phyloP scores from a whole-genome alignment of 2,329 filamentous ascomycete genomes.

The Pseudogymnoascus sp. region DNA sequence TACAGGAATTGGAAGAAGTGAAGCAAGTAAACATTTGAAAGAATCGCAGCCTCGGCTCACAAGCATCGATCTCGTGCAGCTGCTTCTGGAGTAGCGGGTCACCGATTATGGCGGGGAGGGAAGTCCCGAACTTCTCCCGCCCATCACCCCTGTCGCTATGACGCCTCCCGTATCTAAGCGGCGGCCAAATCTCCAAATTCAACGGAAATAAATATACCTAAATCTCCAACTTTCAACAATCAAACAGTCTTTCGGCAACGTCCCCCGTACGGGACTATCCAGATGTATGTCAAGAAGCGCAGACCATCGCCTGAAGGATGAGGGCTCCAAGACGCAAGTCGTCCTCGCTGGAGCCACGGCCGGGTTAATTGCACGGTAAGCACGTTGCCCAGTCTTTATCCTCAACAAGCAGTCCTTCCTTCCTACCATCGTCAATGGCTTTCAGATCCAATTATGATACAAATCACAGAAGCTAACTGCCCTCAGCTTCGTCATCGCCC shows the following conservation, averaged over 20 bases:
- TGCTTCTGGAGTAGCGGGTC: constrained; percentile 8
- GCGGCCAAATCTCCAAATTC: constrained; percentile 10
- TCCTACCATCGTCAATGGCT: background rate
- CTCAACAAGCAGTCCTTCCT: background rate
- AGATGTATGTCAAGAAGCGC: constrained; percentile 59
- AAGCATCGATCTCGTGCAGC: background rate
- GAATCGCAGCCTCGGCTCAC: constrained; percentile 5
- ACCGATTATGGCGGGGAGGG: constrained; percentile 5
- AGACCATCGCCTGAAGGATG: constrained; percentile 59
- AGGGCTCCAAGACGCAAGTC: constrained; percentile 63
- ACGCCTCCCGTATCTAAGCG: constrained; percentile 8
- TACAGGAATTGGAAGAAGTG: background rate
- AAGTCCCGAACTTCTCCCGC: constrained; percentile 10
- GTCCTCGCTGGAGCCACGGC: constrained; percentile 63
- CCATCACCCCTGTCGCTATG: constrained; percentile 11
- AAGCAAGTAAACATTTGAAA: background rate
- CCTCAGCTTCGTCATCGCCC: constrained; percentile 79
- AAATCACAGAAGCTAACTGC: constrained; percentile 15
- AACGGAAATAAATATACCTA: background rate
- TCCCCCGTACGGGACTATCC: constrained; percentile 24
- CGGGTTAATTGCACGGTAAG: constrained; percentile 78
- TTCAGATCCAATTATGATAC: background rate
- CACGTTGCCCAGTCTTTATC: background rate
- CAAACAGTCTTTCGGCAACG: background rate
- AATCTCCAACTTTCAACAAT: background rate